These are phyloP conservation scores for Boletus bicolor DNA, from an alignment of 768 basidiomycete species.

Conservation along the genomic window DNA sequence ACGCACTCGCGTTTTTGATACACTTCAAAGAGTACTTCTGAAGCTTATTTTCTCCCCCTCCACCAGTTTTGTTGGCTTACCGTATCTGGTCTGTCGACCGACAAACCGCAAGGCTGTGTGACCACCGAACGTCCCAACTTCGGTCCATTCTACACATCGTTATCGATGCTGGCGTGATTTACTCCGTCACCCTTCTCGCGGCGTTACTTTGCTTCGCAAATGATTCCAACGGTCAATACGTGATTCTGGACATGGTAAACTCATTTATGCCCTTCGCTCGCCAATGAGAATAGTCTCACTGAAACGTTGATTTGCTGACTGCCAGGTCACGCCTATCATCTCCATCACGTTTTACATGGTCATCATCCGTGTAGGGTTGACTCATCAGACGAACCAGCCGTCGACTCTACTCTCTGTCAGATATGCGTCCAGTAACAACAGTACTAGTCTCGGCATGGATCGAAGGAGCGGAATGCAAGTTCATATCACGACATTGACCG, in stretches of 20 bases:
- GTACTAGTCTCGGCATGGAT: not conserved
- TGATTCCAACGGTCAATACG: slow-evolving; percentile 31
- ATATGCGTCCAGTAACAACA: not conserved
- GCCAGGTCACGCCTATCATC: slow-evolving; percentile 38
- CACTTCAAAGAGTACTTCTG: not conserved
- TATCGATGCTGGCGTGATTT: slow-evolving; percentile 38
- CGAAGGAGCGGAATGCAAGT: slow-evolving; percentile 3
- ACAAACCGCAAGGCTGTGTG: slow-evolving; percentile 15
- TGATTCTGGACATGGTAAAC: slow-evolving; percentile 37
- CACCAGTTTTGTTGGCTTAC: slow-evolving; percentile 26
- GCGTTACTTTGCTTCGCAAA: slow-evolving; percentile 30
- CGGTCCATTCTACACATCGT: slow-evolving; percentile 28
- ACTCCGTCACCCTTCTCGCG: slow-evolving; percentile 34
- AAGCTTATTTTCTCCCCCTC: not conserved
- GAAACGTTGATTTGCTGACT: not conserved
- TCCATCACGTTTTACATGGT: slow-evolving; percentile 44
- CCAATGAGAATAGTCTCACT: not conserved
- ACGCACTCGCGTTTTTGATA: not conserved
- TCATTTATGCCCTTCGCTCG: not conserved
- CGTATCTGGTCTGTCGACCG: slow-evolving; percentile 32
- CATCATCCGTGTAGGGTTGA: slow-evolving; percentile 36
- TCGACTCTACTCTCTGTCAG: not conserved
- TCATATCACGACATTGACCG: not conserved
- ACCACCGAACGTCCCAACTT: slow-evolving; percentile 5
- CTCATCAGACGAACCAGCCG: not conserved